Evolutionary conservation across 345 rosid species (phyloP), one percentile per base, ranked within the genome.

Genomic region (Trapa bicornis): DNA sequence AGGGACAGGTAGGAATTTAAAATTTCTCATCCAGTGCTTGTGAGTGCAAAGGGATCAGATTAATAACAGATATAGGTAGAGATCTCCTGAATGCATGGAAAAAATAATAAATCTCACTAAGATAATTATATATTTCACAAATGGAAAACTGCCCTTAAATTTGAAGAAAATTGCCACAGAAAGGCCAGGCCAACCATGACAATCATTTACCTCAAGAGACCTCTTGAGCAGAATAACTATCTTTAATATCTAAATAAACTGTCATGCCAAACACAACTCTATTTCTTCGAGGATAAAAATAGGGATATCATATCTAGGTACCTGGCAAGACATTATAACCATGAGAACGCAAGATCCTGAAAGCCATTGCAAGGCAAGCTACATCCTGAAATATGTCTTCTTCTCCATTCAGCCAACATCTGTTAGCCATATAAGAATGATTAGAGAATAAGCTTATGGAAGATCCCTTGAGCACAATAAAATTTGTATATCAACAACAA

Each of bases 311-410:
- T 42, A 43, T 70, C 61, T 16, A 66, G 45, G 73, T 75, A 86
- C 99, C 99, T 70, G 85, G 74, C 70, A 91, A 81, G 70, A 91
- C 89, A 73, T 82, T 78, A 70, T 89, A 89, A 64, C 97, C 89
- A 60, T 84, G 76, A 64, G 71, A 54, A 52, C 87, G 86, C 68
- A 91, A 73, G 63, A 89, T 50, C n/a, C 89, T 86, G 69, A 89
- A 94, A 57, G 96, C 90, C 87, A 89, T 72, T 14, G 92, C 91
- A 52, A 87, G 83, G 69, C 89, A 80, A 17, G 80, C 71, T 62
- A 73, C 35, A 73, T 89, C 92, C 70, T 73, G 74, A 78, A 81
- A 79, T 79, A 87, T 79, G 70, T 84, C 89, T 73, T 86, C 92
- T 68, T 83, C 86, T 32, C 87, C 89, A 76, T 78, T 85, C 74